Conservation (phyloP, 1,139 yeast species). For the Pichia sp. region DNA sequence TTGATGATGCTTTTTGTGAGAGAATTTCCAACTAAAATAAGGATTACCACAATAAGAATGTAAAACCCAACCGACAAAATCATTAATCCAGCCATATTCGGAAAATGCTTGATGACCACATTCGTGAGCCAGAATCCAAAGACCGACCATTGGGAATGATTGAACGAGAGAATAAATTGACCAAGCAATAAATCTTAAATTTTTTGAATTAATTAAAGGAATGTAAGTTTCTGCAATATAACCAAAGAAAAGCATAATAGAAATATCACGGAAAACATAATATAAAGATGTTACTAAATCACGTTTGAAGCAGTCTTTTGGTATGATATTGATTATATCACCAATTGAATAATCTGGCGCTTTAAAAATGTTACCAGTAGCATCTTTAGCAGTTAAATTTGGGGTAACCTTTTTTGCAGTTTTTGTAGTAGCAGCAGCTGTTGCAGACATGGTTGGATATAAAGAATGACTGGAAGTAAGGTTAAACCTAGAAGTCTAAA, state of each 20-base stretch:
- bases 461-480: too few relatives aligned
- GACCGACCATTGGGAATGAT: constrained; percentile 67
- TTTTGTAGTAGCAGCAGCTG: neutral
- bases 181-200: constrained; percentile 45
- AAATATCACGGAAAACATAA: constrained; percentile 61
- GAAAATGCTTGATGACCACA: constrained; percentile 87
- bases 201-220: constrained; percentile 41
- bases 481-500: too few relatives aligned
- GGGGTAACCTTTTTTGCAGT: constrained; percentile 9
- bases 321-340: constrained; percentile 66
- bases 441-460: too few relatives aligned
- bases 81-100: constrained; percentile 63
- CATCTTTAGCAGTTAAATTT: constrained; percentile 42
- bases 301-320: constrained; percentile 70
- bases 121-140: constrained; percentile 87
- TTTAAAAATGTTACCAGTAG: constrained; percentile 57
- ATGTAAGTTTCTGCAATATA: constrained; percentile 49
- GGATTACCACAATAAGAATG: constrained; percentile 79
- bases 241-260: constrained; percentile 44
- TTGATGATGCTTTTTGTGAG: constrained; percentile 83
- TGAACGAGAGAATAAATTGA: constrained; percentile 34
- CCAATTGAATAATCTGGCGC: constrained; percentile 73
- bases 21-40: constrained; percentile 79
- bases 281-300: constrained; percentile 49
- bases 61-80: constrained; percentile 72